phyloP scores from a whole-genome alignment of 306 rosid genomes.

The Notholithocarpus densiflorus region DNA sequence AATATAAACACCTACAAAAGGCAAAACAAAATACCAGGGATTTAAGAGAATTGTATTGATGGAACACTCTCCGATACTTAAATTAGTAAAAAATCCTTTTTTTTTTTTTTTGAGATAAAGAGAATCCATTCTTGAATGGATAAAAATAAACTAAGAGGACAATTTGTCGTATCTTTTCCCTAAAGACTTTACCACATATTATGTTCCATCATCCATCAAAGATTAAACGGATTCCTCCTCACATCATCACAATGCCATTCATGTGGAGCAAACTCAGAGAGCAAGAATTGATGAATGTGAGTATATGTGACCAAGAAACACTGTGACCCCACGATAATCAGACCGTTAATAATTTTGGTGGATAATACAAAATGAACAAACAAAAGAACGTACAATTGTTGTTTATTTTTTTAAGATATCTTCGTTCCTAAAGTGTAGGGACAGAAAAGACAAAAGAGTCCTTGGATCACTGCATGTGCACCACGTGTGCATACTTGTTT shows the following conservation, averaged over 20 bases:
- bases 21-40: too few relatives aligned
- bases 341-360: background rate
- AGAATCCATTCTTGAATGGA: too few relatives aligned
- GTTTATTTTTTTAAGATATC: background rate
- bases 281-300: background rate
- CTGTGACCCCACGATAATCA: background rate
- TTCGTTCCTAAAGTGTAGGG: too few relatives aligned
- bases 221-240: background rate
- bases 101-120: too few relatives aligned
- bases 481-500: conserved; percentile 4
- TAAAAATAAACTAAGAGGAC: too few relatives aligned
- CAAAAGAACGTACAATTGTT: background rate
- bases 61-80: too few relatives aligned
- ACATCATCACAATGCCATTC: background rate
- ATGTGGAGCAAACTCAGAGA: background rate
- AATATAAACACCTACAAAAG: too few relatives aligned
- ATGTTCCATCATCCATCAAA: too few relatives aligned
- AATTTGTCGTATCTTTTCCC: too few relatives aligned
- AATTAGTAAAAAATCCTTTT: too few relatives aligned
- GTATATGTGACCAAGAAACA: background rate
- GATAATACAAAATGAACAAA: background rate
- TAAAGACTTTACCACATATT: too few relatives aligned
- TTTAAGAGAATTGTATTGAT: too few relatives aligned
- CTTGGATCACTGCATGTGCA: background rate
- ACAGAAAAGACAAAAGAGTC: background rate